These are phyloP conservation scores for Lactuca sativa DNA, from an alignment of 129 eudicot genomes.

Conservation along the genomic window DNA sequence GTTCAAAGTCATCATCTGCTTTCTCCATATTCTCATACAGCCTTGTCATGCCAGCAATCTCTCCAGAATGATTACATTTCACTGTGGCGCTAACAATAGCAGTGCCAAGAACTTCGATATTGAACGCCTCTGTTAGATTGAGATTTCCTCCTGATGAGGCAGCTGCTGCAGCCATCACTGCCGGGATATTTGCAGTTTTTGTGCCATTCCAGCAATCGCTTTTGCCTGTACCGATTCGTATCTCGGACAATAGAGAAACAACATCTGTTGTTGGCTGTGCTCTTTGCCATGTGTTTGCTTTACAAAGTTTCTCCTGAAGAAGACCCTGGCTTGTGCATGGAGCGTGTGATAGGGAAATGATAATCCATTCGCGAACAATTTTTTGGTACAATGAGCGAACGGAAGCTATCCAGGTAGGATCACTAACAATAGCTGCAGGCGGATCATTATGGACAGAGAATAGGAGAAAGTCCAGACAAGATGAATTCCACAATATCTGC, in stretches of 20 bases:
- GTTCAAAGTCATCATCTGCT: slow-evolving; percentile 49
- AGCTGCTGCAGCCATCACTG: slow-evolving; percentile 99
- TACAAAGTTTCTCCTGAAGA: slow-evolving; percentile 98
- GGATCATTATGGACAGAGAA: slow-evolving; percentile 84
- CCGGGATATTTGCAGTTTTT: slow-evolving; percentile 95
- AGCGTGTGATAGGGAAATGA: slow-evolving; percentile 91
- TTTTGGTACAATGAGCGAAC: slow-evolving; percentile 87
- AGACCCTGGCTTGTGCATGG: slow-evolving; percentile 99
- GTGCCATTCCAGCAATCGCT: slow-evolving; percentile 85
- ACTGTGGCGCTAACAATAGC: slow-evolving; percentile 92
- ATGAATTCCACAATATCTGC: slow-evolving; percentile 97
- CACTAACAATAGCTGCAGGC: slow-evolving; percentile 72
- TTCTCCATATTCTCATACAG: slow-evolving; percentile 78
- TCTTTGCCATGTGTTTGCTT: slow-evolving; percentile 77
- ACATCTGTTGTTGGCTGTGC: slow-evolving; percentile 94
- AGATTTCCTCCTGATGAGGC: slow-evolving; percentile 96
- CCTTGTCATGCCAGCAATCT: slow-evolving; percentile 98
- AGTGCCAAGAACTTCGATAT: slow-evolving; percentile 94
- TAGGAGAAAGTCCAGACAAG: slow-evolving; percentile 81
- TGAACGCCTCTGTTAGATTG: slow-evolving; percentile 73
- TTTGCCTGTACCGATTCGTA: slow-evolving; percentile 88
- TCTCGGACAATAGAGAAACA: slow-evolving; percentile 89
- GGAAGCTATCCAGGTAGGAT: slow-evolving; percentile 80
- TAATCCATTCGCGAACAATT: slow-evolving; percentile 90
- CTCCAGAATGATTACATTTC: slow-evolving; percentile 96